phyloP scores from a whole-genome alignment of 768 basidiomycete genomes.

The Leucocoprinus birnbaumii region DNA sequence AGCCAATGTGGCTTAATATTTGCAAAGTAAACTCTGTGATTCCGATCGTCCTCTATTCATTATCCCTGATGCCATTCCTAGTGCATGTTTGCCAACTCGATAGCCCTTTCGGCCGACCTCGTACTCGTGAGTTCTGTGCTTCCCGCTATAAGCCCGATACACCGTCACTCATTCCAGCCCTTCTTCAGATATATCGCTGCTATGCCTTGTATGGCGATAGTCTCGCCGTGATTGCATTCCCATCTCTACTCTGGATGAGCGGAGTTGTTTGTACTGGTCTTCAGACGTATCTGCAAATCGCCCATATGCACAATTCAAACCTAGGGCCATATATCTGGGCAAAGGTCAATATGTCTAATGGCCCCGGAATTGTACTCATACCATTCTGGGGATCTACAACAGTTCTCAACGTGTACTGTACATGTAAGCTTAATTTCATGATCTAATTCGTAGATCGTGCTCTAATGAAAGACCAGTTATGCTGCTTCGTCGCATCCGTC shows the following conservation, averaged over 20 bases:
- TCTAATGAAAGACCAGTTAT: not conserved
- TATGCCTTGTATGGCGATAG: not conserved
- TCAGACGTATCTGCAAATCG: conserved; percentile 6
- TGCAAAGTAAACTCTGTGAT: too few species aligned
- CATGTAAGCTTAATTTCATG: not conserved
- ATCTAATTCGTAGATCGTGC: too few species aligned
- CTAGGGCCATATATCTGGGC: conserved; percentile 6
- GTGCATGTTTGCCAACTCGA: too few species aligned
- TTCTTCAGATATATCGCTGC: conserved; percentile 5
- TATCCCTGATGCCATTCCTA: too few species aligned
- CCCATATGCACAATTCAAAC: not conserved
- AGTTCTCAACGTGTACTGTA: conserved; percentile 1
- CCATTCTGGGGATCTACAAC: conserved; percentile 8
- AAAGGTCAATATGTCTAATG: not conserved
- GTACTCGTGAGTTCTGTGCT: too few species aligned
- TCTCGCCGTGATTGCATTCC: not conserved
- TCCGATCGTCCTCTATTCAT: too few species aligned
- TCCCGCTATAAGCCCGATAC: too few species aligned
- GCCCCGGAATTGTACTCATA: conserved; percentile 5
- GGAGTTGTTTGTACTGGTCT: conserved; percentile 3
- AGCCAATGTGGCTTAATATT: too few species aligned
- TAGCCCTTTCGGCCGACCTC: too few species aligned
- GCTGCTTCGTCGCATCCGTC: not conserved
- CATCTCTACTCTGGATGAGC: conserved; percentile 1
- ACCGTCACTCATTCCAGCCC: too few species aligned